These are phyloP conservation scores for Helianthus tuberosus DNA, from an alignment of 129 eudicot genomes.

Conservation along the genomic window DNA sequence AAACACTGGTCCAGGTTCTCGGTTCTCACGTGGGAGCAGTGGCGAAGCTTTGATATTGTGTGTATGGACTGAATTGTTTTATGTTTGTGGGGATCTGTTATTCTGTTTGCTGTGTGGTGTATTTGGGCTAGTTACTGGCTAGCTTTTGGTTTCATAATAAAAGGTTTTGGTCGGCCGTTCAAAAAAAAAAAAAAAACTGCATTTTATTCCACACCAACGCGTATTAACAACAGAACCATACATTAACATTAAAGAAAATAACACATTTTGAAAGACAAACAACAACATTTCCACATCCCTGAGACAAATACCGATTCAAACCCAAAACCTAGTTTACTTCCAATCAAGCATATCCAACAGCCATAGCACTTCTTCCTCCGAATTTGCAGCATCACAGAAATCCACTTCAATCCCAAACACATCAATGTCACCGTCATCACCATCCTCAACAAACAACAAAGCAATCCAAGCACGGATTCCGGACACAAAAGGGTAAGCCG, in stretches of 20 bases:
- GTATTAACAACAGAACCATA: constrained; percentile 7
- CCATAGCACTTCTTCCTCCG: constrained; percentile 85
- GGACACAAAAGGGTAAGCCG: constrained; percentile 79
- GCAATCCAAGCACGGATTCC: constrained; percentile 87
- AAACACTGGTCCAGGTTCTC: too few relatives aligned
- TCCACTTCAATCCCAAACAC: constrained; percentile 86
- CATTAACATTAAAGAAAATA: background rate
- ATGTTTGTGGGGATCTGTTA: too few relatives aligned
- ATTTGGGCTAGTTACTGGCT: too few relatives aligned
- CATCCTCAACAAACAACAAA: constrained; percentile 64
- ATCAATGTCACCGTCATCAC: constrained; percentile 58
- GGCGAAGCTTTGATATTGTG: too few relatives aligned
- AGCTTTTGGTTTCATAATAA: too few relatives aligned
- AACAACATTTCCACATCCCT: constrained; percentile 1
- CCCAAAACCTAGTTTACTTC: constrained; percentile 46
- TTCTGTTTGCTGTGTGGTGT: too few relatives aligned
- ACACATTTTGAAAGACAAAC: background rate
- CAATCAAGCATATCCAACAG: constrained; percentile 92
- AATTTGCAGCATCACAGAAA: constrained; percentile 81
- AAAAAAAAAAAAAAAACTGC: too few relatives aligned
- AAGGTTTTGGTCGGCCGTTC: too few relatives aligned
- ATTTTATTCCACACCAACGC: background rate
- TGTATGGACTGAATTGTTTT: too few relatives aligned
- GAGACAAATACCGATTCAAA: background rate
- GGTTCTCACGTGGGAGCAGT: too few relatives aligned